Conservation (phyloP, 176 grass and related monocot species). For the Aegilops bicornis region DNA sequence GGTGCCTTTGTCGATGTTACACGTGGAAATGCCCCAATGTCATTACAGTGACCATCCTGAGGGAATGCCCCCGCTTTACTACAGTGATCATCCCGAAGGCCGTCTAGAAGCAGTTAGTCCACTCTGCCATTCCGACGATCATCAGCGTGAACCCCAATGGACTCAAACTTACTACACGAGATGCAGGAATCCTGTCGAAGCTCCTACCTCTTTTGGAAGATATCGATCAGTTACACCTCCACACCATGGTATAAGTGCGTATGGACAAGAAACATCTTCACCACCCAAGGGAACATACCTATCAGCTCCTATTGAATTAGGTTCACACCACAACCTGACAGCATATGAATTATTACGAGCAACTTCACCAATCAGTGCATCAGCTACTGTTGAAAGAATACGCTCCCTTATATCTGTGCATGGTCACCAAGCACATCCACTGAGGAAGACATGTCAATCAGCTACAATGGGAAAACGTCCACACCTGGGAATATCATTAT, state of each 20-base stretch:
- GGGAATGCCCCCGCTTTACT: conserved; percentile 22
- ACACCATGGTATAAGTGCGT: conserved; percentile 7
- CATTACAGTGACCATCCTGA: conserved; percentile 34
- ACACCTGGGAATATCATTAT: conserved; percentile 4
- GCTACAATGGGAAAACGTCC: conserved; percentile 21
- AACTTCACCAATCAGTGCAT: conserved; percentile 9
- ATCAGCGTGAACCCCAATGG: conserved; percentile 37
- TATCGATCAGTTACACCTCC: conserved; percentile 51
- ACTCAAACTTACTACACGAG: conserved; percentile 28
- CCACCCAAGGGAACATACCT: conserved; percentile 29
- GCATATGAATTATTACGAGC: conserved; percentile 11
- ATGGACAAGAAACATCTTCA: conserved; percentile 27
- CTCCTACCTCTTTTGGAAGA: conserved; percentile 31
- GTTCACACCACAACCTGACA: conserved; percentile 10
- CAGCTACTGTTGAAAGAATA: conserved; percentile 35
- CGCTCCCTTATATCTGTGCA: conserved; percentile 47
- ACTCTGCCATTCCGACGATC: conserved; percentile 37
- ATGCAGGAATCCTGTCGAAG: conserved; percentile 22
- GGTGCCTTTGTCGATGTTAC: conserved; percentile 20
- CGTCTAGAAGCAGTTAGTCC: conserved; percentile 26
- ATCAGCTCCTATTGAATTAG: conserved; percentile 11
- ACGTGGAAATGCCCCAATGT: conserved; percentile 26
- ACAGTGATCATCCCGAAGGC: conserved; percentile 22
- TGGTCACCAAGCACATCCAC: conserved; percentile 30
- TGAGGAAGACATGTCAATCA: conserved; percentile 32